These are phyloP conservation scores for Lactarius hengduanensis DNA, from an alignment of 768 basidiomycete species.

Conservation along the genomic window DNA sequence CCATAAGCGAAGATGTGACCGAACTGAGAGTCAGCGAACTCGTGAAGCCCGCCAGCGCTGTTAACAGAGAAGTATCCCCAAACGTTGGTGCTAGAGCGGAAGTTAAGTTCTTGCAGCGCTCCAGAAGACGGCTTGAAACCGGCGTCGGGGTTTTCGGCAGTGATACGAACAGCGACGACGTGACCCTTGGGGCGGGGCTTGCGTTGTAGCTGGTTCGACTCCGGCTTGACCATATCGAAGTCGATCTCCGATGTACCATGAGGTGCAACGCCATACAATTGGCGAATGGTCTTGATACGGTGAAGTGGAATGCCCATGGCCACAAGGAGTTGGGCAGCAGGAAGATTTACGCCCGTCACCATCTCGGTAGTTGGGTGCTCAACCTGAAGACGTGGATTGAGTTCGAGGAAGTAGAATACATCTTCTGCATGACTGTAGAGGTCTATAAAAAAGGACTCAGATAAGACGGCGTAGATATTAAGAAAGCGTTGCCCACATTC, in stretches of 20 bases:
- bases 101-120: constrained; percentile 96
- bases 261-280: constrained; percentile 91
- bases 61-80: constrained; percentile 99
- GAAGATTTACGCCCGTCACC: constrained; percentile 98
- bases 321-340: constrained; percentile 94
- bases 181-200: constrained; percentile 97
- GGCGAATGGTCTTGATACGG: constrained; percentile 92
- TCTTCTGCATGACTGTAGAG: constrained; percentile 94
- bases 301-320: constrained; percentile 98
- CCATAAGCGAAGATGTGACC: constrained; percentile 99
- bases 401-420: constrained; percentile 94
- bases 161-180: constrained; percentile 98
- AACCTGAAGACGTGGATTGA: constrained; percentile 99
- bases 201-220: constrained; percentile 83
- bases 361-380: constrained; percentile 99
- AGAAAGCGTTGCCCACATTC: constrained; percentile 63
- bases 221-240: constrained; percentile 92
- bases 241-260: constrained; percentile 90
- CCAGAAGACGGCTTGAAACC: constrained; percentile 99
- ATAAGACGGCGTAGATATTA: constrained; percentile 14
- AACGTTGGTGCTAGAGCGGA: constrained; percentile 98
- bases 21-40: constrained; percentile 99
- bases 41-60: constrained; percentile 93
- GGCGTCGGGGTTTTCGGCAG: constrained; percentile 98
- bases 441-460: constrained; percentile 47